Percentiles rank a stretch among this genome's conserved stretches.
Conservation (phyloP, 768 basidiomycete species). For the Psilocybe azurescens region DNA sequence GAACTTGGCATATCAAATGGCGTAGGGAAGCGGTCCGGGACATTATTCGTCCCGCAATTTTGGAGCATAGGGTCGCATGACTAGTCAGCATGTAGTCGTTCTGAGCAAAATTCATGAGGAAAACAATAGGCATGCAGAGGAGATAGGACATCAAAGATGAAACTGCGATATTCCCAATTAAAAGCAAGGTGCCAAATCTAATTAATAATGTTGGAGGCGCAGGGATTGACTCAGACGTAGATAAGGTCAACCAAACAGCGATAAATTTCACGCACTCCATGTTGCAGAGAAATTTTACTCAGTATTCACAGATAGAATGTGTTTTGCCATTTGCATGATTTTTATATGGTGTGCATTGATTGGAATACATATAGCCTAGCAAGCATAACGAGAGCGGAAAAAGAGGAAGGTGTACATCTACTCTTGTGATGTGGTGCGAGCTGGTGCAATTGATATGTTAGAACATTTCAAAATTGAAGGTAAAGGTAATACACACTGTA, state of each 20-base stretch:
- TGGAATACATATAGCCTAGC: slow-evolving; percentile 41
- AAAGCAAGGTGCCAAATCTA: too few relatives aligned
- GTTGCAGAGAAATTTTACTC: slow-evolving; percentile 6
- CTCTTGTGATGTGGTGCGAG: slow-evolving; percentile 57
- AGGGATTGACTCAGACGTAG: background rate
- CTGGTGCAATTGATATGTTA: slow-evolving; percentile 28
- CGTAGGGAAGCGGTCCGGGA: slow-evolving; percentile 1
- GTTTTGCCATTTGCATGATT: slow-evolving; percentile 36
- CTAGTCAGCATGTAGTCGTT: too few relatives aligned
- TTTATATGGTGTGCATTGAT: slow-evolving; percentile 38
- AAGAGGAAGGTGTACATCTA: slow-evolving; percentile 34
- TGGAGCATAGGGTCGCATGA: background rate
- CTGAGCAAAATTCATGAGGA: too few relatives aligned
- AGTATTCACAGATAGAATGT: slow-evolving; percentile 16
- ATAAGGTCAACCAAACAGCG: background rate
- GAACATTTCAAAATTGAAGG: background rate
- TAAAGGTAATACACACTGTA: slow-evolving; percentile 69
- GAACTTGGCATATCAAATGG: background rate
- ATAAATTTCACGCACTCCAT: background rate
- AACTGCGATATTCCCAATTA: too few relatives aligned
- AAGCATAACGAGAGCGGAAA: slow-evolving; percentile 33
- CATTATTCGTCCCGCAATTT: background rate
- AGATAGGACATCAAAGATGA: too few relatives aligned
- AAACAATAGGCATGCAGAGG: too few relatives aligned
- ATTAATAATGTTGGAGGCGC: background rate